Evolutionary conservation across 192 early-diverging fungal species (phyloP), one percentile per base, ranked within the genome.

Genomic region (Umbelopsis sp.): DNA sequence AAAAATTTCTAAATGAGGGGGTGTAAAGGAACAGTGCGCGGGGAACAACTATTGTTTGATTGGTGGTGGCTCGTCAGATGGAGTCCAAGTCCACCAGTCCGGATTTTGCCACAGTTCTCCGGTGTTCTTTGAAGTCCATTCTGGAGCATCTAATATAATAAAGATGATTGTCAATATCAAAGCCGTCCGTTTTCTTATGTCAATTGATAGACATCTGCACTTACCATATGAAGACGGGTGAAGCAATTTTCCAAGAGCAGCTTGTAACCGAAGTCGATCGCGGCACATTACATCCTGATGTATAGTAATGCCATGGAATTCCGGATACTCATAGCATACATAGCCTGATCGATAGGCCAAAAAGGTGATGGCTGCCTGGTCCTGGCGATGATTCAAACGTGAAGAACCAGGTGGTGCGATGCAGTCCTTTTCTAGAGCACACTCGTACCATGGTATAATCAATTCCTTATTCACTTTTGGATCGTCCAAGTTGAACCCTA

Each of bases 381-480:
- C 85, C 73, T 87, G 85, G 11, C 85, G 75, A 71, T 87, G 85
- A 50, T 87, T 87, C 21, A 64, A 46, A 13, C 85, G 65, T 44
- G 69, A 76, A 13, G 83, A 84, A 4, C 85, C 85, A 46, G 49
- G 47, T n/a, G 85, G 85, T 2, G 85, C 85, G 22, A 87, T 85
- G 64, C 85, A 87, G 1, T 64, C 61, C 52, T 83, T 80, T 46
- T 55, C 67, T 2, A 71, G 22, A 12, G 76, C 84, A 71, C 83
- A 87, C 1, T 74, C 67, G 44, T 77, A 82, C 83, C 83, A 87
- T 18, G 78, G 76, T 23, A 66, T 45, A 30, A 87, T 72, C 9
- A 87, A 64, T 11, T 74, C 73, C 37, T 78, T 69, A 9, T 80
- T 75, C 30, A 85, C 74, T 1, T 70, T 61, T 33, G 71, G 47